Percentiles rank a stretch among this genome's conserved stretches.
Conservation (phyloP, 805 yeast genomes). For the Starmerella gropengiesseri region DNA sequence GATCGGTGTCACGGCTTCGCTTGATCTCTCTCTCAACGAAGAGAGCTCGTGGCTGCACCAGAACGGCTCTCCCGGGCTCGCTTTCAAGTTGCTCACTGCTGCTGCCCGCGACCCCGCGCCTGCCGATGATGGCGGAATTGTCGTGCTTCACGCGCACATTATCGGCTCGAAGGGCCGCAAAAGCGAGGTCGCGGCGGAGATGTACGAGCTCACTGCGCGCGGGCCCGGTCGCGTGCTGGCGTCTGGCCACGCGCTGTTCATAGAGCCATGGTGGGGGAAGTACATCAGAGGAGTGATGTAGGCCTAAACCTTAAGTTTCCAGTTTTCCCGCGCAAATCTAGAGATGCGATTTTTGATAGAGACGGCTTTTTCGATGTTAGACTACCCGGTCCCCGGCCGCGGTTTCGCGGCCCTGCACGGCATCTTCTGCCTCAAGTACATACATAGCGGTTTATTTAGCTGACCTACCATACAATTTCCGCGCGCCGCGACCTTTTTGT, state of each 20-base stretch:
- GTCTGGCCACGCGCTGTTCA: conserved; percentile 4
- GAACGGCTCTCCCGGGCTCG: no score
- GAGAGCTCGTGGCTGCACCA: no score
- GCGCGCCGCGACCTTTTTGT: no score
- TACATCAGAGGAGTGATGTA: conserved; percentile 8
- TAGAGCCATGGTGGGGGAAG: conserved; percentile 22
- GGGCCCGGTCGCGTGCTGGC: neutral
- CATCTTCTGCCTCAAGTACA: no score
- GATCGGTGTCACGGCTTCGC: conserved; percentile 74
- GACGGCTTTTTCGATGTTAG: no score
- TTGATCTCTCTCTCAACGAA: conserved; percentile 50
- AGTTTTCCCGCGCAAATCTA: neutral
- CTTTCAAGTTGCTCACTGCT: no score
- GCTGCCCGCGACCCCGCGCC: no score
- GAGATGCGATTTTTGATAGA: no score
- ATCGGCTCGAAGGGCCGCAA: conserved; percentile 12
- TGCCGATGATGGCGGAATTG: conserved; percentile 4
- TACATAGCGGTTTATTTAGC: no score
- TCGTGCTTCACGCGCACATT: conserved; percentile 10
- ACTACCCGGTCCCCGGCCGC: no score
- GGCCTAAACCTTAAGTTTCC: neutral
- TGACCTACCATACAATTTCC: no score
- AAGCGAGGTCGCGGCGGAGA: conserved; percentile 11
- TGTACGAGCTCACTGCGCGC: conserved; percentile 1
- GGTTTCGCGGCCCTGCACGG: no score